Base-by-base conservation (phyloP, 2,329 filamentous ascomycete genomes). In the Penicillium sp. region DNA sequence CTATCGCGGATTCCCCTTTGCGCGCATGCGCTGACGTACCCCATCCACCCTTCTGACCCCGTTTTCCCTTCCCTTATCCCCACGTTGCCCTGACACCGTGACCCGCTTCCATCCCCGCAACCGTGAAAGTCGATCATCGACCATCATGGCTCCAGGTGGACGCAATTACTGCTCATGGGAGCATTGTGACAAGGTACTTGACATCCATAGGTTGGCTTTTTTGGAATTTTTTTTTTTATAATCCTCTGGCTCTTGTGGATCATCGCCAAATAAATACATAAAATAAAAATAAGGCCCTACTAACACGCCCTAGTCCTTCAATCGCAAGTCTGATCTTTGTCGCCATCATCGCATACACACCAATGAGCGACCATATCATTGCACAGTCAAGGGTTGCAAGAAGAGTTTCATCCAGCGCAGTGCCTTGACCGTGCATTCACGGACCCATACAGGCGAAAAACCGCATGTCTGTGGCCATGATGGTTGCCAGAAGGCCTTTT, bases 331-430 rank as follows among this genome's bases (percentile, higher is more conserved):
- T 22, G 77, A 79, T 65, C 72, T 79, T 39, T 75, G 76, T 62
- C 71, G 77, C 58, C 77, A 79, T 62, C 76, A 75, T 63, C 75
- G 77, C 54, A 79, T 79, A 66, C 77, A 79, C 54, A 79, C 77
- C 62, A 79, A 79, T 62, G 77, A 79, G 61, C 74, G 77, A 49
- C 77, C 77, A n/a, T 79, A 79, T 58, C 72, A 75, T 49, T 79
- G 77, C 65, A 76, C 70, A 1, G 72, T 77, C 49, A 69, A 73
- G 52, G 74, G 75, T 56, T 79, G 77, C 68, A 75, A 74, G 55
- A 79, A 79, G 66, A 79, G 76, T 63, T 79, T 79, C 60, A 79
- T 79, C 58, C 77, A 79, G 62, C 75, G 77, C 56, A 79, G 77
- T 61, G 77, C 77, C 27, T 65, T 79, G 64, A 79, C 77, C 19